Evolutionary conservation across 148 eudicot genomes (phyloP).

Genomic region (Rhododendron henanense): DNA sequence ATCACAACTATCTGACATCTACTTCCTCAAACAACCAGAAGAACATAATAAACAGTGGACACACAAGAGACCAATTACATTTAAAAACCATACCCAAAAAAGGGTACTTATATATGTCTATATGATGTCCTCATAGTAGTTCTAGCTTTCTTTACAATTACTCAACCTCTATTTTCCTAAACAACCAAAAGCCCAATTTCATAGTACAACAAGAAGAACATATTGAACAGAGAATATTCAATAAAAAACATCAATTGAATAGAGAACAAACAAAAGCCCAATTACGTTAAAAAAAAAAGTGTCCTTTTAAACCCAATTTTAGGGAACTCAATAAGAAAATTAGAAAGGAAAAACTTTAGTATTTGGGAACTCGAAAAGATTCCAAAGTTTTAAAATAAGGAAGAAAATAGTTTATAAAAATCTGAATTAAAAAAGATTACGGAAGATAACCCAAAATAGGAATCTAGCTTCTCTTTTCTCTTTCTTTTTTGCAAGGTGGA

Average conservation of each 20-base stretch:
- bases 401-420: neutral
- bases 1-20: neutral
- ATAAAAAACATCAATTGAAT: too few relatives aligned
- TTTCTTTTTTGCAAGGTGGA: neutral
- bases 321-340: too few relatives aligned
- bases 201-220: too few relatives aligned
- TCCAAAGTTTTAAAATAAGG: neutral
- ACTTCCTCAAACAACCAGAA: neutral
- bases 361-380: neutral
- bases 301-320: neutral
- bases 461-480: neutral
- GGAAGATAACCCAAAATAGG: neutral
- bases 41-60: neutral
- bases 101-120: neutral
- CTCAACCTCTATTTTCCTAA: neutral
- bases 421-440: neutral
- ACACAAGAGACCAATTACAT: neutral
- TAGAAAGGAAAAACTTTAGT: too few relatives aligned
- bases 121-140: neutral
- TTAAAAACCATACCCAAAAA: neutral
- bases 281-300: neutral
- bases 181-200: neutral
- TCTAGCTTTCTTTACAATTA: neutral
- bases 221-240: too few relatives aligned
- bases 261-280: too few relatives aligned